A percentile compares a stretch with the other conserved stretches of the same genome.
These are phyloP conservation scores for Thelephora aurantiotincta DNA, from an alignment of 768 basidiomycete species.

Conservation along the genomic window DNA sequence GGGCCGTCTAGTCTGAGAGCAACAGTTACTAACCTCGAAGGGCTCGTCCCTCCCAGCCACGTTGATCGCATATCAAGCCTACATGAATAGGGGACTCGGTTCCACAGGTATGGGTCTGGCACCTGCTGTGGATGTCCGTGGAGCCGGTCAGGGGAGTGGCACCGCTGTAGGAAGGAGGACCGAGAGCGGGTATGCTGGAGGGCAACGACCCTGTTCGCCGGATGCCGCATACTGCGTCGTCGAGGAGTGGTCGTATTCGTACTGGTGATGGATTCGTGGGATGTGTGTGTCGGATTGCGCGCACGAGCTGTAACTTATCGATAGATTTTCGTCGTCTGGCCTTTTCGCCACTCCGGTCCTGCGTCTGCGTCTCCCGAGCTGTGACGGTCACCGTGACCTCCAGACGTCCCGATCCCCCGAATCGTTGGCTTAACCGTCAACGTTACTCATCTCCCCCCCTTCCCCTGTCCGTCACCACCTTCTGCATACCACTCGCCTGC, in stretches of 20 bases:
- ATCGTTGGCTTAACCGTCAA: background rate
- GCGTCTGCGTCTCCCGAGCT: background rate
- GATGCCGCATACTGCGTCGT: slow-evolving; percentile 56
- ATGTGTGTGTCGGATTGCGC: no score
- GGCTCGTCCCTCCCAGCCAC: slow-evolving; percentile 18
- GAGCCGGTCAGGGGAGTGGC: slow-evolving; percentile 6
- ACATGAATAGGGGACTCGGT: slow-evolving; percentile 16
- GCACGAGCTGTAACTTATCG: no score
- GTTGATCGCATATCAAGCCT: slow-evolving; percentile 27
- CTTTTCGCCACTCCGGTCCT: no score
- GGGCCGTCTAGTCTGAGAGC: slow-evolving; percentile 9
- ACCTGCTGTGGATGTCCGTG: slow-evolving; percentile 5
- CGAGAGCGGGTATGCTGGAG: slow-evolving; percentile 9
- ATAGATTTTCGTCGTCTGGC: no score
- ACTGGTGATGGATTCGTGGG: slow-evolving; percentile 6
- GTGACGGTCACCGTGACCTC: background rate
- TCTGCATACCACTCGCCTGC: background rate
- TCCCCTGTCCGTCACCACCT: background rate
- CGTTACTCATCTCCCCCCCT: background rate
- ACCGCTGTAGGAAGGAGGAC: background rate
- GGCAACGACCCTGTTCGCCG: slow-evolving; percentile 33
- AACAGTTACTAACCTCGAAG: background rate
- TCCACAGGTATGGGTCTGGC: slow-evolving; percentile 8
- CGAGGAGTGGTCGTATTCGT: slow-evolving; percentile 50
- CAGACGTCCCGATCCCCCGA: background rate